Evolutionary conservation across 139 green algal genomes (phyloP), one percentile per base, ranked within the genome.

Genomic region (Chloropicon primus): DNA sequence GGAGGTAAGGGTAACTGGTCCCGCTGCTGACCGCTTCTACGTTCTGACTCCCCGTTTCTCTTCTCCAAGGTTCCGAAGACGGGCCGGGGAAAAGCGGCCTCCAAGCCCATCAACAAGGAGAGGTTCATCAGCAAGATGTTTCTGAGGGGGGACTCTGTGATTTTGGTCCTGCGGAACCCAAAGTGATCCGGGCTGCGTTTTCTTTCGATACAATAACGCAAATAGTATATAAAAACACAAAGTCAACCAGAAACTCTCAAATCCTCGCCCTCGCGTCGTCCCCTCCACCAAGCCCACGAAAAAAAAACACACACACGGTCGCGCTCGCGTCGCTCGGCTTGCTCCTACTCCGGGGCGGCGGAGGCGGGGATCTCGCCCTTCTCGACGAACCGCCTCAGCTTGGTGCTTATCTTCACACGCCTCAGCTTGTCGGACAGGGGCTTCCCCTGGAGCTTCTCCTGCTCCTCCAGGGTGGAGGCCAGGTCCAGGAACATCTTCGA

Each of bases 121-220:
- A 84, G 95, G 0, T 99, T 99, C 74, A 93, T 99, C 27, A 93
- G 83, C 82, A 99, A 99, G 78, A 93, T 99, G 87, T 99, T 99
- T 78, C 80, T 99, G 72, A 85, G 95, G 72, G 95, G 95, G 25
- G 95, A 99, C 82, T 95, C 89, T 1, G 93, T 99, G 24, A 97
- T 99, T 72, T 85, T 99, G 10, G 96, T 99, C 21, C 86, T 99
- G 54, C 78, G 91, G 21, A 97, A 98, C 82, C 93, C 93, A 17
- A 94, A 94, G 82, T 96, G 82, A 83, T 29, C 41, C n/a, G n/a
- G n/a, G n/a, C n/a, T n/a, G n/a, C n/a, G n/a, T n/a, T n/a, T n/a
- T 74, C 3, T 71, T 24, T 28, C 25, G 84, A 82, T 71, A 88
- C 5, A 62, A 62, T 62, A 62, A 62, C n/a, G n/a, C n/a, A n/a